Evolutionary conservation across 2,329 filamentous ascomycete species (phyloP).

Genomic region (Pseudovirgaria hyperparasitica): DNA sequence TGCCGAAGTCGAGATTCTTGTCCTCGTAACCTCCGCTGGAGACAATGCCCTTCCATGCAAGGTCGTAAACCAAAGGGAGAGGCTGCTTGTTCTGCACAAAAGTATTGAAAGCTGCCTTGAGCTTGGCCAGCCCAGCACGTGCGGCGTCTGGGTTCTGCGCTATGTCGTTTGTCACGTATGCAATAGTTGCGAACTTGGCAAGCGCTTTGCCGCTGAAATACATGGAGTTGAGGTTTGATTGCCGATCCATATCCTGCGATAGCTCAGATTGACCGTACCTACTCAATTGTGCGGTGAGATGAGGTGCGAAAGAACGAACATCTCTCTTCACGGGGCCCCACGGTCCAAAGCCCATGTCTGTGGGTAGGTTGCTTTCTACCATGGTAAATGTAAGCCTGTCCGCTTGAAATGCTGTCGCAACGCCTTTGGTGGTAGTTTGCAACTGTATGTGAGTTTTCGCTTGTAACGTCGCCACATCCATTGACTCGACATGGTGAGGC

Average conservation of each 20-base stretch:
- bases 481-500: constrained; percentile 72
- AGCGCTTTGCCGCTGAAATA: constrained; percentile 69
- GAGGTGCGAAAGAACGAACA: constrained; percentile 24
- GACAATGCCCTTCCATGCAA: constrained; percentile 67
- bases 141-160: constrained; percentile 41
- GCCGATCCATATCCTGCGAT: constrained; percentile 57
- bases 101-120: constrained; percentile 32
- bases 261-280: constrained; percentile 60
- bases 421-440: constrained; percentile 75
- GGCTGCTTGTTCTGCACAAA: constrained; percentile 33
- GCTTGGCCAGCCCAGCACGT: constrained; percentile 34
- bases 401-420: constrained; percentile 56
- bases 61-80: constrained; percentile 43
- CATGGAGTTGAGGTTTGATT: constrained; percentile 72
- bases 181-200: constrained; percentile 28
- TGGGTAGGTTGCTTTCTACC: constrained; percentile 59
- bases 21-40: constrained; percentile 67
- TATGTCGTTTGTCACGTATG: constrained; percentile 39
- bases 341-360: constrained; percentile 63
- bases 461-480: constrained; percentile 44
- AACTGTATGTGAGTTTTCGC: constrained; percentile 45
- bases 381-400: constrained; percentile 50
- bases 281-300: constrained; percentile 47
- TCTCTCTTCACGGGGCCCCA: constrained; percentile 40
- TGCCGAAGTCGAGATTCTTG: constrained; percentile 70